phyloP scores from a whole-genome alignment of 176 grass and related monocot genomes.

The Raddia distichophylla region DNA sequence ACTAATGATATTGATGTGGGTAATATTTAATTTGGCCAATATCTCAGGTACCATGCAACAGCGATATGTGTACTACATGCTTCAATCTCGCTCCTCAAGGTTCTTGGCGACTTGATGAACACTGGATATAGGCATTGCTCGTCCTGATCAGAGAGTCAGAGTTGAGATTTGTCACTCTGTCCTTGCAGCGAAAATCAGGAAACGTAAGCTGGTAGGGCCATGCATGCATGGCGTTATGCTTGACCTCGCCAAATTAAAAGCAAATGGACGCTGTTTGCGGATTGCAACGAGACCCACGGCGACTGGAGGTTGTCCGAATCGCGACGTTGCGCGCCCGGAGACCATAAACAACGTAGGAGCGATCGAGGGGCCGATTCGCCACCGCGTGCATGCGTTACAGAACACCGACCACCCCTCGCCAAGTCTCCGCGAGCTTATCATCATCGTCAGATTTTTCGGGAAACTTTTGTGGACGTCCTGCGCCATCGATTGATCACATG shows the following conservation, averaged over 20 bases:
- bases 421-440: background rate
- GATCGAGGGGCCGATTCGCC: background rate
- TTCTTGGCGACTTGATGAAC: no score
- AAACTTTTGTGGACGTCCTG: background rate
- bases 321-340: background rate
- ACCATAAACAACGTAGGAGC: background rate
- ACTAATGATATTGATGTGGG: background rate
- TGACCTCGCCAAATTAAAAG: background rate
- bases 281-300: background rate
- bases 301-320: background rate
- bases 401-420: background rate
- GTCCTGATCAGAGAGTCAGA: background rate
- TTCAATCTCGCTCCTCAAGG: no score
- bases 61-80: no score
- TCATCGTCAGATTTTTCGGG: background rate
- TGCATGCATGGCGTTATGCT: background rate
- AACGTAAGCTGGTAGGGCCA: background rate
- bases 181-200: background rate
- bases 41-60: no score
- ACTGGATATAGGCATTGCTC: no score
- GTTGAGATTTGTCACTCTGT: background rate
- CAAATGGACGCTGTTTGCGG: background rate
- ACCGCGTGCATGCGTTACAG: no score
- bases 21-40: background rate
- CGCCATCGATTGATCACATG: no score